Conservation (phyloP, 202 grass and related monocot genomes). For the Musa balbisiana region DNA sequence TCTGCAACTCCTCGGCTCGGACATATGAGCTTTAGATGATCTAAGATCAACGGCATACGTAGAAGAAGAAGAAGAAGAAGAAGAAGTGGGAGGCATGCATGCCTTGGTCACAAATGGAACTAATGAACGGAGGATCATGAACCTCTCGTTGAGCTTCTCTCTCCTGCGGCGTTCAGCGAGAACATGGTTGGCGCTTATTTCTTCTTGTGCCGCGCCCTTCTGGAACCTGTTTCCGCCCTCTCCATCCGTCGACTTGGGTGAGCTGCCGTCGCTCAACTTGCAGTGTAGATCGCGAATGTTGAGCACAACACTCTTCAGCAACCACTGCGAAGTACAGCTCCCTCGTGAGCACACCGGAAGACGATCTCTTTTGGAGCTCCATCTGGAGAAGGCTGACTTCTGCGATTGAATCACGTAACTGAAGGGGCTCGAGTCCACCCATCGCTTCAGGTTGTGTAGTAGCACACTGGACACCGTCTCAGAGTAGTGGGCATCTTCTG, state of each 20-base stretch:
- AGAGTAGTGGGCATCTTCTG: slow-evolving; percentile 63
- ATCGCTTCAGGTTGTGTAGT: slow-evolving; percentile 24
- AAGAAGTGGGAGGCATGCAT: background rate
- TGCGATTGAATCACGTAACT: slow-evolving; percentile 22
- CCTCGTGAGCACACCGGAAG: background rate
- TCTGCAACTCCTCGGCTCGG: slow-evolving; percentile 23
- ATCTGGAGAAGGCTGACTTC: slow-evolving; percentile 52
- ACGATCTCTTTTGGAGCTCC: slow-evolving; percentile 28
- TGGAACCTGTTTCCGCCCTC: slow-evolving; percentile 25
- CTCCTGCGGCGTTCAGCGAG: slow-evolving; percentile 61
- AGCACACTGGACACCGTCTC: slow-evolving; percentile 54
- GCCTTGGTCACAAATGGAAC: slow-evolving; percentile 98
- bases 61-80: background rate
- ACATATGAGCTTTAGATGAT: background rate
- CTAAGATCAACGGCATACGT: background rate
- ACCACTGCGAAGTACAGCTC: slow-evolving; percentile 31
- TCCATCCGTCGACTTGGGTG: slow-evolving; percentile 29
- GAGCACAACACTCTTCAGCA: slow-evolving; percentile 50
- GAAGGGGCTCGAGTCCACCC: slow-evolving; percentile 17
- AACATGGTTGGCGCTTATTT: slow-evolving; percentile 62
- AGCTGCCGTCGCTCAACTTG: slow-evolving; percentile 25
- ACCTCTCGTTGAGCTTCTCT: slow-evolving; percentile 89
- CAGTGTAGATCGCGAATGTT: slow-evolving; percentile 13
- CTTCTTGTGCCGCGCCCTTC: slow-evolving; percentile 29
- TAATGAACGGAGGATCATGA: slow-evolving; percentile 59